phyloP scores from a whole-genome alignment of 1,284 basidiomycete species.

The Rhizoctonia solani region DNA sequence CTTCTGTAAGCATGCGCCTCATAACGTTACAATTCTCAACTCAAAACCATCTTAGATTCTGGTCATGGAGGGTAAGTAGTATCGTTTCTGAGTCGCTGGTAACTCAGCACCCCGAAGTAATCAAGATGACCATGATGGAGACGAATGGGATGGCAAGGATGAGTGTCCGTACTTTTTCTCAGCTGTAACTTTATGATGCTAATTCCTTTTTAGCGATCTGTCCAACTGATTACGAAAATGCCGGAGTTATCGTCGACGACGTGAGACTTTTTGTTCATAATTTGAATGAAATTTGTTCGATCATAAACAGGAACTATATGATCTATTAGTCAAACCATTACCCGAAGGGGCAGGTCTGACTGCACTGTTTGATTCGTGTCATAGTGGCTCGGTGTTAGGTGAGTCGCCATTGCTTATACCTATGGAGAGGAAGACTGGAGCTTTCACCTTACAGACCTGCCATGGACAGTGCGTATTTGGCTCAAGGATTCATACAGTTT shows the following conservation, averaged over 20 bases:
- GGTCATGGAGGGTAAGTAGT: slow-evolving; percentile 17
- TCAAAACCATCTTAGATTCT: background rate
- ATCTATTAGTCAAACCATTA: slow-evolving; percentile 20
- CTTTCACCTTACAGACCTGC: slow-evolving; percentile 10
- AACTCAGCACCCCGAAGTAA: slow-evolving; percentile 1
- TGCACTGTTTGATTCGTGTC: slow-evolving; percentile 30
- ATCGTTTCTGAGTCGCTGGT: background rate
- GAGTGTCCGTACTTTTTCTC: slow-evolving; percentile 14
- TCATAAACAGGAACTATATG: slow-evolving; percentile 22
- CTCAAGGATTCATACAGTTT: background rate
- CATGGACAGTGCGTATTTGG: slow-evolving; percentile 32
- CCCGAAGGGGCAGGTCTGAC: slow-evolving; percentile 32
- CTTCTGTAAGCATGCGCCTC: slow-evolving; percentile 3
- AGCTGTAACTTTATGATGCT: too few species aligned
- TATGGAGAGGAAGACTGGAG: background rate
- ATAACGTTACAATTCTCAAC: background rate
- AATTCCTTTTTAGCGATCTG: slow-evolving; percentile 33
- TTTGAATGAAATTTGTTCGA: too few species aligned
- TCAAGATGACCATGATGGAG: slow-evolving; percentile 23
- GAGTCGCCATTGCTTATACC: background rate
- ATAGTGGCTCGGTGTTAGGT: slow-evolving; percentile 29
- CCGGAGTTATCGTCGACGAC: slow-evolving; percentile 22
- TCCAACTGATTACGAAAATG: slow-evolving; percentile 29
- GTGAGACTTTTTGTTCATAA: background rate
- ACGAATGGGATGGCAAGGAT: slow-evolving; percentile 32